These are phyloP conservation scores for Arabis alpina DNA, from an alignment of 345 rosid species.

Conservation along the genomic window DNA sequence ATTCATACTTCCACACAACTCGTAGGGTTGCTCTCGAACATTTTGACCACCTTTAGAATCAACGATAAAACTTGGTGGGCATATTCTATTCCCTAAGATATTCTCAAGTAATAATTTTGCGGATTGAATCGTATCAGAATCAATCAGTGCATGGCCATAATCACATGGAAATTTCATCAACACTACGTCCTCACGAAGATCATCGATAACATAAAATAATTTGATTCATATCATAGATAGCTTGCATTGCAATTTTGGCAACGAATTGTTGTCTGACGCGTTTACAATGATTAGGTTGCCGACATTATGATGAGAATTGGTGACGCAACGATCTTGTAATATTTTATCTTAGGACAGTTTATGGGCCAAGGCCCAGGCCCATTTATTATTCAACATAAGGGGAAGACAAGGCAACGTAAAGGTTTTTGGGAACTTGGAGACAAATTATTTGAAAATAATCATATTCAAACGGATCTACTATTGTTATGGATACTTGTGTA, in stretches of 20 bases:
- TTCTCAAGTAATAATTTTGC: background rate
- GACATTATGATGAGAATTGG: background rate
- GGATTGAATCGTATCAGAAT: constrained; percentile 6
- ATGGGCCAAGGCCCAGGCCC: too few species aligned
- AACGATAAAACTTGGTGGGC: background rate
- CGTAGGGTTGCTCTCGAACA: constrained; percentile 11
- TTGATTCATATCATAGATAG: background rate
- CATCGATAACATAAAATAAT: background rate
- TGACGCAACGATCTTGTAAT: too few species aligned
- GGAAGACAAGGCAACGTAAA: too few species aligned
- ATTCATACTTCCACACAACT: constrained; percentile 24
- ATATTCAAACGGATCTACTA: too few species aligned
- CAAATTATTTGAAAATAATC: too few species aligned
- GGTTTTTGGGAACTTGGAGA: too few species aligned
- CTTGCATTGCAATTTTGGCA: background rate
- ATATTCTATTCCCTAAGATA: background rate
- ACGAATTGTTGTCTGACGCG: background rate
- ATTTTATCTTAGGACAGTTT: too few species aligned
- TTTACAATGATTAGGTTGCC: background rate
- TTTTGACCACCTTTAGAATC: background rate
- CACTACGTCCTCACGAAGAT: background rate
- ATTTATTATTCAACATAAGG: too few species aligned
- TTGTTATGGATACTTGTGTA: too few species aligned
- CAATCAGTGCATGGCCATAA: background rate
- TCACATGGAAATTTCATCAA: constrained; percentile 17